These are phyloP conservation scores for Gossypium trilobum DNA, from an alignment of 441 rosid species.

Conservation along the genomic window DNA sequence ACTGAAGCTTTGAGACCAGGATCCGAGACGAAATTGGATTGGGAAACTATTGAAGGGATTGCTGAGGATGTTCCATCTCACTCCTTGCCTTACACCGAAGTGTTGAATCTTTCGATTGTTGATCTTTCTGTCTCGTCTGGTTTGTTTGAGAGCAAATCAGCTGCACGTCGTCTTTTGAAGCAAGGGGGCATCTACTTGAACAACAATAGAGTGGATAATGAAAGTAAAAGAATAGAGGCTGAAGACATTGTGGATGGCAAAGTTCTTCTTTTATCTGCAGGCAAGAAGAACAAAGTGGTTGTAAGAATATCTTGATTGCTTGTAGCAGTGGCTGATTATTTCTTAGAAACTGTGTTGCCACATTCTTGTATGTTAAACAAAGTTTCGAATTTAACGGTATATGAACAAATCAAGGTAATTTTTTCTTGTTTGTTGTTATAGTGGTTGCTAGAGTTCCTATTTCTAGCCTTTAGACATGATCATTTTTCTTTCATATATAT, in stretches of 20 bases:
- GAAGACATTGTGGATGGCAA: constrained; percentile 75
- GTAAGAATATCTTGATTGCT: constrained; percentile 54
- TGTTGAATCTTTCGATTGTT: constrained; percentile 43
- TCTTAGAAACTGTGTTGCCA: not conserved
- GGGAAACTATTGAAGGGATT: constrained; percentile 76
- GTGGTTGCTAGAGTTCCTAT: not conserved
- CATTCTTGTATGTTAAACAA: not conserved
- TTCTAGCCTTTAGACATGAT: not conserved
- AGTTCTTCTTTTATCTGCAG: constrained; percentile 79
- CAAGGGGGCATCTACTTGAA: constrained; percentile 94
- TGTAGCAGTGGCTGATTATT: not conserved
- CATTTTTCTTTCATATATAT: not conserved
- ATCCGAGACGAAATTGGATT: constrained; percentile 78
- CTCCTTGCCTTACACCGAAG: constrained; percentile 52
- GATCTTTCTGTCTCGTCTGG: constrained; percentile 71
- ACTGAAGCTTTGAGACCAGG: constrained; percentile 89
- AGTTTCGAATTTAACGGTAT: not conserved
- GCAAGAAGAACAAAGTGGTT: constrained; percentile 89
- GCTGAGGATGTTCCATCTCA: constrained; percentile 83
- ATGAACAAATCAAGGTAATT: not conserved
- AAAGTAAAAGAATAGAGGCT: constrained; percentile 57
- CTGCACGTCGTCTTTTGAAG: constrained; percentile 72
- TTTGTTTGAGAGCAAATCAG: constrained; percentile 73
- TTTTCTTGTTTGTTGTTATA: not conserved
- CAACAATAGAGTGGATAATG: constrained; percentile 70